Percentiles rank a stretch among this genome's conserved stretches.
phyloP scores from a whole-genome alignment of 2,329 filamentous ascomycete species.

The Pezicula rhizophila region DNA sequence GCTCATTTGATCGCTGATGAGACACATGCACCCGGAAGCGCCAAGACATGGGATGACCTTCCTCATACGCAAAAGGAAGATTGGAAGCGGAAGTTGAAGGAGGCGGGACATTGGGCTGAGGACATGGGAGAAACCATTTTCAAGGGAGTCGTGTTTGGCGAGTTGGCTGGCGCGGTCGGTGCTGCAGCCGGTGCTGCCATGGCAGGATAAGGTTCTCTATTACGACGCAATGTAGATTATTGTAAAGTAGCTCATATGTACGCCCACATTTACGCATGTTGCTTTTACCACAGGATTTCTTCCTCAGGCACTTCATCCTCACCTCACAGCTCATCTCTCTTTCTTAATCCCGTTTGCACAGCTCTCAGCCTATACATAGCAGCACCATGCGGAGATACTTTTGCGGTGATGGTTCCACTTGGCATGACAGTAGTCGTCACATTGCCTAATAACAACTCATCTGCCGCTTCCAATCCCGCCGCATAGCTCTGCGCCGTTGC shows the following conservation, averaged over 20 bases:
- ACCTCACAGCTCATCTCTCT: slow-evolving; percentile 37
- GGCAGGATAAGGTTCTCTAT: not conserved
- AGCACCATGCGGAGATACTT: slow-evolving; percentile 42
- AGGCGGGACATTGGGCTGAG: slow-evolving; percentile 27
- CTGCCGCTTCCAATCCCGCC: slow-evolving; percentile 36
- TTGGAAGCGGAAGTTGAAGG: slow-evolving; percentile 25
- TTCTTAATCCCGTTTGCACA: slow-evolving; percentile 24
- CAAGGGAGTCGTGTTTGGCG: slow-evolving; percentile 28
- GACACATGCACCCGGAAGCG: slow-evolving; percentile 14
- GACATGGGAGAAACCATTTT: slow-evolving; percentile 24
- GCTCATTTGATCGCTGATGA: slow-evolving; percentile 20
- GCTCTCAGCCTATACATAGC: slow-evolving; percentile 41
- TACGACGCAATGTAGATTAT: no score
- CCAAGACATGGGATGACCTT: slow-evolving; percentile 25
- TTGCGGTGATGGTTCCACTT: slow-evolving; percentile 35
- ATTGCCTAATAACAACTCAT: slow-evolving; percentile 40
- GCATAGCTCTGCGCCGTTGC: slow-evolving; percentile 41
- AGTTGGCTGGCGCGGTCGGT: slow-evolving; percentile 24
- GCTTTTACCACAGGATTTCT: not conserved
- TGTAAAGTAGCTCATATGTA: no score
- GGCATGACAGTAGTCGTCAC: slow-evolving; percentile 36
- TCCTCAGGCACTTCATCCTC: not conserved
- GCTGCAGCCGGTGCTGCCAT: slow-evolving; percentile 8
- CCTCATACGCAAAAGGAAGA: slow-evolving; percentile 18
- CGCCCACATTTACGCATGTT: no score